Conservation (phyloP, 2,329 filamentous ascomycete genomes). For the Nannizziopsis arthrosporioides region DNA sequence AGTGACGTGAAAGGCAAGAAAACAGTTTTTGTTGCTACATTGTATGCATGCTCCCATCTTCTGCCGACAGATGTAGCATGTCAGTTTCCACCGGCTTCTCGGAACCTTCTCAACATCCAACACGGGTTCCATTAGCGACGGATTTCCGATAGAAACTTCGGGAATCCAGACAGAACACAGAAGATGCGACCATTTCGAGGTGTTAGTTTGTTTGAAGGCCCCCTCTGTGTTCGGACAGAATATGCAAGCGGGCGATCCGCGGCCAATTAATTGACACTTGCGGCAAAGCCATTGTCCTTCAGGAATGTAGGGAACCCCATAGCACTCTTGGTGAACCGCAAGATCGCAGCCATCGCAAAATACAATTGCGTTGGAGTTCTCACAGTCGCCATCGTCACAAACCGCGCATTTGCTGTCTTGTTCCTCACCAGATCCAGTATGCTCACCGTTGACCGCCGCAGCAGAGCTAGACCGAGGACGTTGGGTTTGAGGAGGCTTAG, state of each 20-base stretch:
- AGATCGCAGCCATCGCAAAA: slow-evolving; percentile 98
- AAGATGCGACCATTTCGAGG: slow-evolving; percentile 91
- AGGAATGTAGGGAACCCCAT: slow-evolving; percentile 95
- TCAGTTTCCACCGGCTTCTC: slow-evolving; percentile 82
- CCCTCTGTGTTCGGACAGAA: slow-evolving; percentile 97
- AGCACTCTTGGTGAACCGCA: slow-evolving; percentile 96
- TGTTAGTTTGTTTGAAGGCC: slow-evolving; percentile 95
- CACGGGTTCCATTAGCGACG: slow-evolving; percentile 95
- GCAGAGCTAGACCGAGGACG: slow-evolving; percentile 85
- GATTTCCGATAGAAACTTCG: slow-evolving; percentile 87
- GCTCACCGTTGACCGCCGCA: slow-evolving; percentile 88
- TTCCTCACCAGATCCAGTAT: slow-evolving; percentile 68
- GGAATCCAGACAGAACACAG: slow-evolving; percentile 98
- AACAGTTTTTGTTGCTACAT: slow-evolving; percentile 94
- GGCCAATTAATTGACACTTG: slow-evolving; percentile 89
- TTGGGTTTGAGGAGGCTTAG: slow-evolving; percentile 90
- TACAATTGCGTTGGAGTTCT: slow-evolving; percentile 97
- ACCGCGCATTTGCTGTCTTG: slow-evolving; percentile 96
- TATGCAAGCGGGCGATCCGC: slow-evolving; percentile 86
- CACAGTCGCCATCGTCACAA: slow-evolving; percentile 97
- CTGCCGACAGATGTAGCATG: slow-evolving; percentile 93
- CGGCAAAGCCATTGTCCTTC: slow-evolving; percentile 97
- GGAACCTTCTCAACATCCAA: slow-evolving; percentile 97
- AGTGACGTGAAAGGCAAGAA: slow-evolving; percentile 92
- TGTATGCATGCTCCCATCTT: slow-evolving; percentile 98